phyloP scores from a whole-genome alignment of 306 rosid genomes.

The Gastrolobium villosum region DNA sequence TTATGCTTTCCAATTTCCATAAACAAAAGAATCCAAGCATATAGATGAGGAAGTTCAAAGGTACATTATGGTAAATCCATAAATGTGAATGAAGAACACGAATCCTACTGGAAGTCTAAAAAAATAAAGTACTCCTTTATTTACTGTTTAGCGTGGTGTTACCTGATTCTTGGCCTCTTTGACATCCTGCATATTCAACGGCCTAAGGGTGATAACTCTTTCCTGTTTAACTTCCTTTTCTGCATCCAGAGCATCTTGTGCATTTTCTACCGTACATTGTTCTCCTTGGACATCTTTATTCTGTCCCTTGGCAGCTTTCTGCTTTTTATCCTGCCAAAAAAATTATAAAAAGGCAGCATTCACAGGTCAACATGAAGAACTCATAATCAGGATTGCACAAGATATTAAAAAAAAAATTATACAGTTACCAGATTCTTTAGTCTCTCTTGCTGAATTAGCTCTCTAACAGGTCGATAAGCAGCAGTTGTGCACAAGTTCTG shows the following conservation, averaged over 20 bases:
- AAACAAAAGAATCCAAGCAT: not conserved
- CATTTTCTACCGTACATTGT: constrained; percentile 27
- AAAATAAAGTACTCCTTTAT: not conserved
- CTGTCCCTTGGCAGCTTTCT: constrained; percentile 54
- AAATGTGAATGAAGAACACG: not conserved
- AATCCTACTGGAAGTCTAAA: not conserved
- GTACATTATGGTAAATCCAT: not conserved
- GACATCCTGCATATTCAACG: constrained; percentile 86
- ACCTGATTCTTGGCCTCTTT: constrained; percentile 89
- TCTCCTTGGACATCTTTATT: constrained; percentile 34
- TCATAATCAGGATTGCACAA: constrained; percentile 17
- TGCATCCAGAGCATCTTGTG: constrained; percentile 45
- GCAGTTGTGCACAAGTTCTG: constrained; percentile 95
- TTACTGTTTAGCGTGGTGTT: not conserved
- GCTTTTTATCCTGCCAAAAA: constrained; percentile 67
- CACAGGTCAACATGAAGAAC: constrained; percentile 23
- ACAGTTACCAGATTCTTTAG: constrained; percentile 69
- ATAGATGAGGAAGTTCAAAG: not conserved
- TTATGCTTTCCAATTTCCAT: not conserved
- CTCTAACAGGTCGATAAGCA: constrained; percentile 93
- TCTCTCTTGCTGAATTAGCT: constrained; percentile 87
- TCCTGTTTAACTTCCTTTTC: constrained; percentile 52
- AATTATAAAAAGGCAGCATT: not conserved
- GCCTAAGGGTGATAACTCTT: constrained; percentile 80
- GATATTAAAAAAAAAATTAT: not conserved